These are phyloP conservation scores for Hamigera avellanea DNA, from an alignment of 495 filamentous ascomycete species.

Conservation along the genomic window DNA sequence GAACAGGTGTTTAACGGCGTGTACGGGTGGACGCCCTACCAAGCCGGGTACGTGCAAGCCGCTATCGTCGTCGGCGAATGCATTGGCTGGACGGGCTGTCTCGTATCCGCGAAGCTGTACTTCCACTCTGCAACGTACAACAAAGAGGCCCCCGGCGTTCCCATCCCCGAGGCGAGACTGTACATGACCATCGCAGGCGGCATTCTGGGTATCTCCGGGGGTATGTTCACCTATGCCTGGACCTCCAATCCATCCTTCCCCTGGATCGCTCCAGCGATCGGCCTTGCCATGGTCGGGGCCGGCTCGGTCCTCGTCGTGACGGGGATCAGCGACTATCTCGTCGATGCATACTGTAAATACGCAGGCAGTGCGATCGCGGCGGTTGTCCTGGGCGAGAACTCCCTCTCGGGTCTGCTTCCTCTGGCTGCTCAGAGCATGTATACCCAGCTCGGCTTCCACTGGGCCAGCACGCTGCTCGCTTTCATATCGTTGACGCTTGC, in stretches of 20 bases:
- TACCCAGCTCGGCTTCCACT: constrained; percentile 17
- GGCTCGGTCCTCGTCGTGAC: constrained; percentile 11
- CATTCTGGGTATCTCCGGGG: constrained; percentile 27
- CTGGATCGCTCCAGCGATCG: constrained; percentile 27
- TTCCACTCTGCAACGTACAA: too few relatives aligned
- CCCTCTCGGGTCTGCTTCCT: constrained; percentile 14
- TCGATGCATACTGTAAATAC: constrained; percentile 17
- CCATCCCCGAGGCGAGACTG: too few relatives aligned
- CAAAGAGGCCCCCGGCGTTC: too few relatives aligned
- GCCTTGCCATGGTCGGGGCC: constrained; percentile 23
- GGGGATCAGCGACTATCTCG: constrained; percentile 12
- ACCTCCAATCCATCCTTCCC: constrained; percentile 20
- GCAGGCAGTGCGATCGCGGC: constrained; percentile 14
- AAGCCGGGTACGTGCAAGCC: too few relatives aligned
- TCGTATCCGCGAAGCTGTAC: too few relatives aligned
- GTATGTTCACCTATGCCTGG: constrained; percentile 18
- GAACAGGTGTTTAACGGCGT: too few relatives aligned
- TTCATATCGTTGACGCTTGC: constrained; percentile 17
- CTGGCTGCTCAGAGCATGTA: constrained; percentile 25
- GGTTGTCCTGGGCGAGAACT: constrained; percentile 14
- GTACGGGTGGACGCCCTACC: too few relatives aligned
- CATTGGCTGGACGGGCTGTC: too few relatives aligned
- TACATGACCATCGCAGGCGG: too few relatives aligned
- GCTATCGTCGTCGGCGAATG: too few relatives aligned
- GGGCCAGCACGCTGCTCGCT: constrained; percentile 23